Evolutionary conservation across 2,329 filamentous ascomycete species (phyloP).

Genomic region (Fusarium sp.): DNA sequence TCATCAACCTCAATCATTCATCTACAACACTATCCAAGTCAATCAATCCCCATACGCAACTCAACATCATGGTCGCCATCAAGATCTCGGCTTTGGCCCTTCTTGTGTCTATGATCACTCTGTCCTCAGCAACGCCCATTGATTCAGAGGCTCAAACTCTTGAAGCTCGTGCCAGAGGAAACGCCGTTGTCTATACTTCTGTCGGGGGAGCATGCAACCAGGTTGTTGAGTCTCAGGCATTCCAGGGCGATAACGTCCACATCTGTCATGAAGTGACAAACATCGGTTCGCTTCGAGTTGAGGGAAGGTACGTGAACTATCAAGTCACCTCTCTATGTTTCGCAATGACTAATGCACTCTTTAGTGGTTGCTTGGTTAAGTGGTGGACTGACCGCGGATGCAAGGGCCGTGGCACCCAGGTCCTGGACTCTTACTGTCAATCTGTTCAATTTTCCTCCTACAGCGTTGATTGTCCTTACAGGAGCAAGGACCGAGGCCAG

Average conservation of each 20-base stretch:
- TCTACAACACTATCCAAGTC: neutral
- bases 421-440: neutral
- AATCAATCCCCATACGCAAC: neutral
- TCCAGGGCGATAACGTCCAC: neutral
- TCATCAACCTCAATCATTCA: rapidly evolving
- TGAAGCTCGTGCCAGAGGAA: neutral
- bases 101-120: neutral
- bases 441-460: neutral
- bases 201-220: neutral
- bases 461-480: neutral
- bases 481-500: neutral
- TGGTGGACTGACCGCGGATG: neutral
- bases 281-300: neutral
- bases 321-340: no score
- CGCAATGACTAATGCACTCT: rapidly evolving
- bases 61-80: neutral
- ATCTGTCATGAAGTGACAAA: neutral
- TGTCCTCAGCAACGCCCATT: neutral
- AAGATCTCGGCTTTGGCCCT: neutral
- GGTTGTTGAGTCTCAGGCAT: neutral
- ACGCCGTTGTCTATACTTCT: neutral
- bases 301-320: neutral
- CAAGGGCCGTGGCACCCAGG: neutral
- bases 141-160: neutral
- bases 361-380: neutral